phyloP scores from a whole-genome alignment of 1,284 basidiomycete genomes.

The Moesziomyces globuligerus region DNA sequence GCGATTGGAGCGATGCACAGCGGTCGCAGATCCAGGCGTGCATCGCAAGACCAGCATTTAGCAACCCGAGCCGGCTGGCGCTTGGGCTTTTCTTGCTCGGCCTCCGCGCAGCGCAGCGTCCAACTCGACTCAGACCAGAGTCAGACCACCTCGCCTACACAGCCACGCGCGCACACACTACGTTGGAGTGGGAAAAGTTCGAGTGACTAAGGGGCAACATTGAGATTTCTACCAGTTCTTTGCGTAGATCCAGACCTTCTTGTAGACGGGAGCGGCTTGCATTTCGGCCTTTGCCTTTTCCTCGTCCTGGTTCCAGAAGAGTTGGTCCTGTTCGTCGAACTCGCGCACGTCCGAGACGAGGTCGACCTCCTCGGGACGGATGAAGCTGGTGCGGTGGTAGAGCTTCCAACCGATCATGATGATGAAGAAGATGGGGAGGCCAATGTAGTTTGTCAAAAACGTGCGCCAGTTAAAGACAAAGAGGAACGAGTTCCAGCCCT shows the following conservation, averaged over 20 bases:
- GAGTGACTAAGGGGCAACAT: too few relatives aligned
- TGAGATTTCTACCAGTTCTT: slow-evolving; percentile 56
- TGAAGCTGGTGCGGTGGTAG: slow-evolving; percentile 39
- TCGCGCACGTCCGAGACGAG: slow-evolving; percentile 48
- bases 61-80: too few relatives aligned
- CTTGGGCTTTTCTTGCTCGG: too few relatives aligned
- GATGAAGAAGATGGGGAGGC: slow-evolving; percentile 54
- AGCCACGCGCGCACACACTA: neutral
- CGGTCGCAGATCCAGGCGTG: too few relatives aligned
- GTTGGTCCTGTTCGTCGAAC: slow-evolving; percentile 45
- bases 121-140: too few relatives aligned
- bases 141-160: too few relatives aligned
- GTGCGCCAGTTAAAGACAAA: slow-evolving; percentile 80
- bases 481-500: slow-evolving; percentile 72
- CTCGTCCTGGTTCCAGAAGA: slow-evolving; percentile 44
- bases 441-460: slow-evolving; percentile 70
- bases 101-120: too few relatives aligned
- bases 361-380: slow-evolving; percentile 54
- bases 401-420: slow-evolving; percentile 60
- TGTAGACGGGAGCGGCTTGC: slow-evolving; percentile 11
- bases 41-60: too few relatives aligned
- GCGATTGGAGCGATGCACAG: too few relatives aligned
- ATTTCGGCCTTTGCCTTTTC: slow-evolving; percentile 23
- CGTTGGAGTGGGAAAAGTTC: too few relatives aligned
- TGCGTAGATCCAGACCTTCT: slow-evolving; percentile 40